A percentile compares a stretch with the other conserved stretches of the same genome.
These are phyloP conservation scores for Diaporthe ampelina DNA, from an alignment of 2,329 filamentous ascomycete genomes.

Conservation along the genomic window DNA sequence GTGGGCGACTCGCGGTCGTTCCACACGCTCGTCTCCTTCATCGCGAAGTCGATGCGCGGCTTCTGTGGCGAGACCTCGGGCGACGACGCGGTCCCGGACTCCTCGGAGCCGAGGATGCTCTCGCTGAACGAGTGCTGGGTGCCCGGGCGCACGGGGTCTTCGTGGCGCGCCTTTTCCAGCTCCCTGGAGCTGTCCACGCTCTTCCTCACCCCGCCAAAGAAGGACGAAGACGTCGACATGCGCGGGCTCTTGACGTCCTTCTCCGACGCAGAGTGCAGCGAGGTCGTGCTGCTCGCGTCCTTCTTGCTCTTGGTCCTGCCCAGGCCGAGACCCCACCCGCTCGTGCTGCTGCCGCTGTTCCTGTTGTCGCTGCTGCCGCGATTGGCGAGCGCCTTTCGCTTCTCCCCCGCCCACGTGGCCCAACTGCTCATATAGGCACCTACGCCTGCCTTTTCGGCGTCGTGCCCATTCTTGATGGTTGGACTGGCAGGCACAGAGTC, in stretches of 20 bases:
- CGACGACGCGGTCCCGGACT: conserved; percentile 36
- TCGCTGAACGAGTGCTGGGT: conserved; percentile 44
- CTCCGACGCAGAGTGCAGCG: conserved; percentile 40
- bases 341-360: conserved; percentile 37
- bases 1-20: conserved; percentile 30
- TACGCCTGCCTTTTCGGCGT: conserved; percentile 65
- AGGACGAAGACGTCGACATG: conserved; percentile 45
- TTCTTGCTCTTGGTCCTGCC: conserved; percentile 46
- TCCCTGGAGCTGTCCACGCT: conserved; percentile 22
- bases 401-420: conserved; percentile 81
- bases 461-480: conserved; percentile 48
- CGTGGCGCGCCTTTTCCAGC: conserved; percentile 2
- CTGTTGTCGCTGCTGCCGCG: conserved; percentile 44
- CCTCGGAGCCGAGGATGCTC: conserved; percentile 41
- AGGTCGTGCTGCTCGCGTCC: conserved; percentile 41
- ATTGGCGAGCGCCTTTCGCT: conserved; percentile 71
- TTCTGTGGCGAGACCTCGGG: conserved; percentile 37
- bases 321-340: conserved; percentile 54
- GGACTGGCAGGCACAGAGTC: conserved; percentile 61
- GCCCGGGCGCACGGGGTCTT: conserved; percentile 42
- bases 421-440: conserved; percentile 73
- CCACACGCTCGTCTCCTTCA: conserved; percentile 41
- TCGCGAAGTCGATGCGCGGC: conserved; percentile 39
- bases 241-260: conserved; percentile 42
- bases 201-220: conserved; percentile 36